Percentiles rank a stretch among this genome's conserved stretches.
Conservation (phyloP, 306 rosid species). For the Pueraria montana region DNA sequence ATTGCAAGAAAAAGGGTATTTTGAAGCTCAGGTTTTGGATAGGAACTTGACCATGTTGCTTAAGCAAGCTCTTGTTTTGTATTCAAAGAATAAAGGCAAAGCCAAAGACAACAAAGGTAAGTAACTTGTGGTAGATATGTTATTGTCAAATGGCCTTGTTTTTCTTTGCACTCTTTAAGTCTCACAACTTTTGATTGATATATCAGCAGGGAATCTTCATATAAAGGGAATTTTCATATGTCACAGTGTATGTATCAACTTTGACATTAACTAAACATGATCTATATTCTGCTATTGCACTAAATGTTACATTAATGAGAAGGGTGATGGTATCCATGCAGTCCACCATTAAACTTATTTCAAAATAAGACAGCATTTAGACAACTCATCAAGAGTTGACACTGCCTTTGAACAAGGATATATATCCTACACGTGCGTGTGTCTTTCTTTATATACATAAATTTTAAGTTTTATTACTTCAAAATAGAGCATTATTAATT, state of each 20-base stretch:
- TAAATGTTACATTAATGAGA: conserved; percentile 36
- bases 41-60: conserved; percentile 58
- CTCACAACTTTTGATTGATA: neutral
- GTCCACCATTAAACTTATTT: neutral
- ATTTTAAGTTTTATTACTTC: neutral
- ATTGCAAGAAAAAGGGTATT: conserved; percentile 56
- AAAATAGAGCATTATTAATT: neutral
- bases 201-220: neutral
- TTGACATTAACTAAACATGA: conserved; percentile 26
- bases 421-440: conserved; percentile 13
- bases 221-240: neutral
- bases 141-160: neutral
- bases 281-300: conserved; percentile 20
- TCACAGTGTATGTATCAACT: neutral
- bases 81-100: conserved; percentile 38
- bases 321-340: conserved; percentile 9
- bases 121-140: neutral
- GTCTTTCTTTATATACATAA: neutral
- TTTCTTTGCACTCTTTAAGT: neutral
- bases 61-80: conserved; percentile 58
- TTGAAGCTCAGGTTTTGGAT: conserved; percentile 32
- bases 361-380: neutral
- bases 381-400: conserved; percentile 8
- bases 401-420: neutral
- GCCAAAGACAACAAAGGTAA: conserved; percentile 40